Evolutionary conservation across 306 rosid genomes (phyloP).

Genomic region (Cicer chorassanicum): DNA sequence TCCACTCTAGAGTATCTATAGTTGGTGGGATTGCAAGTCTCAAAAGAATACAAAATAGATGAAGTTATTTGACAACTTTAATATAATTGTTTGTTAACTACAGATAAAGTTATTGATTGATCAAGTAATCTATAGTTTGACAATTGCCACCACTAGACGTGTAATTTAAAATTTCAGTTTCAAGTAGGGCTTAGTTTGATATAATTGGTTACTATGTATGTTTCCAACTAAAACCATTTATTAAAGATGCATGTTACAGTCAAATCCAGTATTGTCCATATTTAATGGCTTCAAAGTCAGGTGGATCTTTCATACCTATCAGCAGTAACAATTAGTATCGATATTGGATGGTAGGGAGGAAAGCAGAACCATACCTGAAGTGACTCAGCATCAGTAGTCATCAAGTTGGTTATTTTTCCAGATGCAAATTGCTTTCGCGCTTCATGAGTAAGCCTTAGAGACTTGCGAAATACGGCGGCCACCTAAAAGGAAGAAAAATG

Average conservation of each 20-base stretch:
- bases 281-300: slow-evolving; percentile 23
- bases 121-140: slow-evolving; percentile 4
- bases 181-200: neutral
- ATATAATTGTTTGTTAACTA: slow-evolving; percentile 6
- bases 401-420: slow-evolving; percentile 95
- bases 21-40: neutral
- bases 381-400: slow-evolving; percentile 95
- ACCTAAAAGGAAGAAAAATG: slow-evolving; percentile 56
- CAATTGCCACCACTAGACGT: neutral
- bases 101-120: slow-evolving; percentile 13
- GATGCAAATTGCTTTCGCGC: slow-evolving; percentile 89
- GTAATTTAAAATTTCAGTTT: slow-evolving; percentile 23
- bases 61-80: slow-evolving; percentile 6
- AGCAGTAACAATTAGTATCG: slow-evolving; percentile 5
- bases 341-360: slow-evolving; percentile 36
- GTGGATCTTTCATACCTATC: slow-evolving; percentile 30
- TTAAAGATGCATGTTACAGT: slow-evolving; percentile 10
- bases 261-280: slow-evolving; percentile 18
- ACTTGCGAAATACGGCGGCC: slow-evolving; percentile 95
- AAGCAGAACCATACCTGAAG: slow-evolving; percentile 67
- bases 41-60: slow-evolving; percentile 1
- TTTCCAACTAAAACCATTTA: slow-evolving; percentile 18
- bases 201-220: slow-evolving; percentile 5
- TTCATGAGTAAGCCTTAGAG: slow-evolving; percentile 95
- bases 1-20: slow-evolving; percentile 3